phyloP scores from a whole-genome alignment of 2,329 filamentous ascomycete genomes.

The Diaporthe vexans region DNA sequence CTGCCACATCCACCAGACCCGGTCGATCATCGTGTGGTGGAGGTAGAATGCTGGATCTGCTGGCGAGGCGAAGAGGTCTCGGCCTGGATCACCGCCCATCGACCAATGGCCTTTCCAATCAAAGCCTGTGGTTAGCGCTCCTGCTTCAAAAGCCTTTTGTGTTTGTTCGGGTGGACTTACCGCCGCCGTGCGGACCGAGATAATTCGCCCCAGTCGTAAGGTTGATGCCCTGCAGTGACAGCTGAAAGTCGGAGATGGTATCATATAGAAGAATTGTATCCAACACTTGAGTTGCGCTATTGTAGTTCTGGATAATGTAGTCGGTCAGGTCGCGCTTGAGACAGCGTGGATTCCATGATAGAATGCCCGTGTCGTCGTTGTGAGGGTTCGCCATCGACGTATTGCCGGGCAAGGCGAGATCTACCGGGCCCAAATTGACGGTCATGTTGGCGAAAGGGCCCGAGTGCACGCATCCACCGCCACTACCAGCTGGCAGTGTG shows the following conservation, averaged over 20 bases:
- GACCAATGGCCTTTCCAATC: conserved; percentile 44
- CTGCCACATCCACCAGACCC: conserved; percentile 41
- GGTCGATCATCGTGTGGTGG: conserved; percentile 36
- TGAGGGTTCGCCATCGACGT: conserved; percentile 46
- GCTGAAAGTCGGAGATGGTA: conserved; percentile 49
- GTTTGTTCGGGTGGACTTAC: conserved; percentile 48
- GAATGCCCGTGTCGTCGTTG: conserved; percentile 37
- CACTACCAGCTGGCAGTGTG: conserved; percentile 60
- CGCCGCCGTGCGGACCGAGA: conserved; percentile 48
- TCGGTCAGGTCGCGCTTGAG: conserved; percentile 48
- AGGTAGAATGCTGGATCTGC: conserved; percentile 34
- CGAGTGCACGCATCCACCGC: conserved; percentile 67
- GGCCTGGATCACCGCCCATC: conserved; percentile 43
- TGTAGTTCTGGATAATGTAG: conserved; percentile 46
- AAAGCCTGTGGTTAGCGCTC: background rate
- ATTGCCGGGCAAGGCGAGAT: conserved; percentile 44
- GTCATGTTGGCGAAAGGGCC: conserved; percentile 63
- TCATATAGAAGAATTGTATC: conserved; percentile 38
- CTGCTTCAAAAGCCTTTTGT: too few relatives aligned
- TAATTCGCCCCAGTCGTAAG: conserved; percentile 20
- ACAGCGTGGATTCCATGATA: conserved; percentile 53
- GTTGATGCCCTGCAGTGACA: conserved; percentile 9
- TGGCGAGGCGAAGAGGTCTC: conserved; percentile 28
- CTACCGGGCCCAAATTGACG: conserved; percentile 57
- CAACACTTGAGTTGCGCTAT: conserved; percentile 46